Percentiles rank a stretch among this genome's conserved stretches.
phyloP scores from a whole-genome alignment of 139 green algal species.

The Chlamydomonas sp. region DNA sequence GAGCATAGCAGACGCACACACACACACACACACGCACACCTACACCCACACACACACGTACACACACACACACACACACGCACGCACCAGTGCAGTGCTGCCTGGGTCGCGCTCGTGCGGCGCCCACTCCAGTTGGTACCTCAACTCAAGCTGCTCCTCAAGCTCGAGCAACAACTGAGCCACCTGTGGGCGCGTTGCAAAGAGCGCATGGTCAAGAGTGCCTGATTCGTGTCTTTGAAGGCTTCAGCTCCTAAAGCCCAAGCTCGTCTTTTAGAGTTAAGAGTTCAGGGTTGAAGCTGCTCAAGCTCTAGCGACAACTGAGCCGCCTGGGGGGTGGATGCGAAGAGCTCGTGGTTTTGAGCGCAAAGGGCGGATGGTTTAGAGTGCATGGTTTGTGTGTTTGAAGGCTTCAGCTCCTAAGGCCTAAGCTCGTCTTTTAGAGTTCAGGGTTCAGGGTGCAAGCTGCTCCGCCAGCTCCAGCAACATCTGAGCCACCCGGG shows the following conservation, averaged over 20 bases:
- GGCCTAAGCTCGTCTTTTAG: background rate
- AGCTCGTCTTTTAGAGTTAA: background rate
- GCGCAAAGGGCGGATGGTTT: too few species aligned
- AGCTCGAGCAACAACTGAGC: background rate
- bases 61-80: too few species aligned
- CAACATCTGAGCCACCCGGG: background rate
- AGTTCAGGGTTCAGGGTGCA: background rate
- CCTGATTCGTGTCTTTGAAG: background rate
- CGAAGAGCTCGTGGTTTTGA: background rate
- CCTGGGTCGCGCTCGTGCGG: slow-evolving; percentile 15
- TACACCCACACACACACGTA: too few species aligned
- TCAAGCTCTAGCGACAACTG: background rate
- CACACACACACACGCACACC: too few species aligned
- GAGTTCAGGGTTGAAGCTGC: background rate
- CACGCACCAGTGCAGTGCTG: slow-evolving; percentile 22
- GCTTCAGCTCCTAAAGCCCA: background rate
- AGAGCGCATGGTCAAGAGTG: background rate
- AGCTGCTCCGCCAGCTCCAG: background rate
- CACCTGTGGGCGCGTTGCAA: background rate
- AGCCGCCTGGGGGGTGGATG: background rate
- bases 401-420: too few species aligned
- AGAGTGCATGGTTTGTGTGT: too few species aligned
- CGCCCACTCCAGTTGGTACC: slow-evolving; percentile 7
- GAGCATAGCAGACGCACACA: too few species aligned
- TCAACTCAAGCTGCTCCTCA: background rate